Evolutionary conservation across 2,329 filamentous ascomycete genomes (phyloP).

Genomic region (Pseudohalonectria lignicola): DNA sequence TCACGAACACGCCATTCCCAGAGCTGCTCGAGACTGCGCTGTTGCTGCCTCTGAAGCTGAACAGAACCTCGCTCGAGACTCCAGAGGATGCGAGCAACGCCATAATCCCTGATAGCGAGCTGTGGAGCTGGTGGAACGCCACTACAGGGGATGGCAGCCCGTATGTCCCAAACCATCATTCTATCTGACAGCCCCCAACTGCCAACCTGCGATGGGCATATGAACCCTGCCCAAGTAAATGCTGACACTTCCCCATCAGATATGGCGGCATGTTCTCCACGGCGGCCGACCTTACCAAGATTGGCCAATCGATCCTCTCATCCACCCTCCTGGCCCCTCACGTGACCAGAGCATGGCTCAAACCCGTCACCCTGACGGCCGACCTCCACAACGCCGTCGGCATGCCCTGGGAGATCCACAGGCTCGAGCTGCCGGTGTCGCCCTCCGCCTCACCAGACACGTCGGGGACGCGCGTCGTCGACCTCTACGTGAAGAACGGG

Average conservation of each 20-base stretch:
- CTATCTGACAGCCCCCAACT: not conserved
- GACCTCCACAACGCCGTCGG: slow-evolving; percentile 26
- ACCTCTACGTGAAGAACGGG: slow-evolving; percentile 35
- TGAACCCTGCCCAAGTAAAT: too few species aligned
- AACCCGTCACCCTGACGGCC: slow-evolving; percentile 25
- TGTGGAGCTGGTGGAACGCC: not conserved
- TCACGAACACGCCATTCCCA: not conserved
- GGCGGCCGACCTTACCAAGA: slow-evolving; percentile 23
- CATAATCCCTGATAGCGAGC: not conserved
- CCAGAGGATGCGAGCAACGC: not conserved
- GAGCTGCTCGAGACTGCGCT: not conserved
- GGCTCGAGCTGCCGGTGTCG: slow-evolving; percentile 19
- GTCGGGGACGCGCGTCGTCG: slow-evolving; percentile 28
- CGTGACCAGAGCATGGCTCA: slow-evolving; percentile 31
- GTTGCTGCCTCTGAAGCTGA: not conserved
- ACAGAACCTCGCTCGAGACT: not conserved
- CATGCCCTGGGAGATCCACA: slow-evolving; percentile 35
- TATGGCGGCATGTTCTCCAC: not conserved
- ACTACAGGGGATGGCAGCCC: not conserved
- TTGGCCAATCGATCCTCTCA: slow-evolving; percentile 28
- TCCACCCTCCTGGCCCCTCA: slow-evolving; percentile 24
- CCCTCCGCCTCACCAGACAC: not conserved
- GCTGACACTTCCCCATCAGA: too few species aligned
- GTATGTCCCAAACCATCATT: too few species aligned
- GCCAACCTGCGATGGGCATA: too few species aligned